A percentile compares a stretch with the other conserved stretches of the same genome.
Conservation (phyloP, 768 basidiomycete species). For the Cystobasidium ongulense region DNA sequence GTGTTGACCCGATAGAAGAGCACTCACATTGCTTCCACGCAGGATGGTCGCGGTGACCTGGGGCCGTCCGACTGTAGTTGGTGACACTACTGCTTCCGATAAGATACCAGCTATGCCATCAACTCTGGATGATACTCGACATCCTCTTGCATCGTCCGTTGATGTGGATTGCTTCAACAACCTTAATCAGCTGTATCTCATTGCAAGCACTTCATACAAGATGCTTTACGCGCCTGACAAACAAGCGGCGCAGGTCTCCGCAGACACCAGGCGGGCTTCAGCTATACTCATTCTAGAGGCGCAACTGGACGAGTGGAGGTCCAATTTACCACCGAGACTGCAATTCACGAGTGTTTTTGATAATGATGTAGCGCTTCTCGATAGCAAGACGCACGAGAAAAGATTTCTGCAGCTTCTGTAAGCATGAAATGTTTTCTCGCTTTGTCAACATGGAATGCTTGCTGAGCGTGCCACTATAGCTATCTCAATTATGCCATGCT, state of each 20-base stretch:
- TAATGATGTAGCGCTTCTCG: not conserved
- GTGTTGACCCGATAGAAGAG: not conserved
- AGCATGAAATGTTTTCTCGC: not conserved
- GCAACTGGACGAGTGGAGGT: not conserved
- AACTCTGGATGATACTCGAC: not conserved
- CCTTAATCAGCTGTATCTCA: not conserved
- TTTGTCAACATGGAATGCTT: not conserved
- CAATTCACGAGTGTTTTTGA: not conserved
- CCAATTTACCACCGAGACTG: not conserved
- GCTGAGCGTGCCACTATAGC: not conserved
- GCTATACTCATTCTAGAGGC: not conserved
- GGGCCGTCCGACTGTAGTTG: not conserved
- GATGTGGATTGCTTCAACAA: constrained; percentile 1
- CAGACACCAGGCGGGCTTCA: not conserved
- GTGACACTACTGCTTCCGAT: not conserved
- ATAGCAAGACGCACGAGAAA: not conserved
- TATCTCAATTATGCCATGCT: not conserved
- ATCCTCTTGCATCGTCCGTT: not conserved
- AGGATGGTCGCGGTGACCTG: not conserved
- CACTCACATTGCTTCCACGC: not conserved
- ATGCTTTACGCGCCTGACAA: not conserved
- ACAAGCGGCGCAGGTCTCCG: not conserved
- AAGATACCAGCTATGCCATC: not conserved
- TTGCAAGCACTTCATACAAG: not conserved
- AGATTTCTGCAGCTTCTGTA: not conserved